Evolutionary conservation across 148 eudicot species (phyloP).

Genomic region (Drosera capensis): DNA sequence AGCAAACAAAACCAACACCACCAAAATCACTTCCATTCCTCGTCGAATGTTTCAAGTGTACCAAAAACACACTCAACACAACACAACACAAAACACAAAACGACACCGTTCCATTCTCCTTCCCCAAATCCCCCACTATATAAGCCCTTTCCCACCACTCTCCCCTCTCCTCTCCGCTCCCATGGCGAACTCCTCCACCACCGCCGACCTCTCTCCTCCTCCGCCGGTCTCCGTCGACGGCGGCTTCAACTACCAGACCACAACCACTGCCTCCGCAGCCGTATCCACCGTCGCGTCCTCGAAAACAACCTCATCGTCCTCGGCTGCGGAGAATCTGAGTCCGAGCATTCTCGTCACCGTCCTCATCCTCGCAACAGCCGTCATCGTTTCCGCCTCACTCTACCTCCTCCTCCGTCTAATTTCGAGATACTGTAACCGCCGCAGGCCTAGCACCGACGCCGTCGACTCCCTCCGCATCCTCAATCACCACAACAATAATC

Average conservation of each 20-base stretch:
- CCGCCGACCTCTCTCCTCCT: neutral
- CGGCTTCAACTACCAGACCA: neutral
- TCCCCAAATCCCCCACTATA: no score
- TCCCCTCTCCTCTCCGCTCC: neutral
- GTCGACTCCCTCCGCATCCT: neutral
- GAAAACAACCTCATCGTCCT: constrained; percentile 8
- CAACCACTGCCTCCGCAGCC: neutral
- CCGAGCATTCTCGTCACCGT: constrained; percentile 23
- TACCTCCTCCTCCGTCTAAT: constrained; percentile 58
- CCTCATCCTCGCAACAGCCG: constrained; percentile 36
- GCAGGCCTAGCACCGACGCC: constrained; percentile 5
- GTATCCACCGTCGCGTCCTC: neutral
- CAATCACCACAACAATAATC: neutral
- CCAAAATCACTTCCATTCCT: no score
- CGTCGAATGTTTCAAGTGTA: no score
- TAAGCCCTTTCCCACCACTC: neutral
- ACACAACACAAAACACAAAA: no score
- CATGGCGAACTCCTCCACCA: neutral
- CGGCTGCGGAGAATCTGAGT: constrained; percentile 6
- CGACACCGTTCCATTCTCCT: no score
- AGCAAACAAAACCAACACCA: no score
- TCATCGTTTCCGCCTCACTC: constrained; percentile 43
- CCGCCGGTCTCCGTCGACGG: neutral
- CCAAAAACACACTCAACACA: no score
- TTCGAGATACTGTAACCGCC: constrained; percentile 15